These are phyloP conservation scores for Shiraia sp. DNA, from an alignment of 2,329 filamentous ascomycete species.

Conservation along the genomic window DNA sequence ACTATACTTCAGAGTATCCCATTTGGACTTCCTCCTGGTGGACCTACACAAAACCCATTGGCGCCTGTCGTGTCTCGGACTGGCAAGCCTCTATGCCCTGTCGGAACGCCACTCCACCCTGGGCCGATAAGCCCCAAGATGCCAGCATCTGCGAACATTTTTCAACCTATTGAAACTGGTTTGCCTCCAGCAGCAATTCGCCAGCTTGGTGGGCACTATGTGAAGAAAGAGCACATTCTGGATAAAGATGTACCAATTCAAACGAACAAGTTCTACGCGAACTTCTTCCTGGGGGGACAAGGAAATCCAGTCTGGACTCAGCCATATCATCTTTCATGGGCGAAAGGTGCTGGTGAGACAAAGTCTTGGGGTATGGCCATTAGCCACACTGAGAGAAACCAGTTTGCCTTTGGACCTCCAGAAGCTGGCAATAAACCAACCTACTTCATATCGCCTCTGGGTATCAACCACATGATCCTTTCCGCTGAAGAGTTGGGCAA, in stretches of 20 bases:
- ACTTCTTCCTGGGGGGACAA: constrained; percentile 78
- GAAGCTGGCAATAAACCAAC: constrained; percentile 45
- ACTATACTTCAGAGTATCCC: constrained; percentile 28
- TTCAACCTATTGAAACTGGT: constrained; percentile 47
- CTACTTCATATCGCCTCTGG: constrained; percentile 83
- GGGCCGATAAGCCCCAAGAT: constrained; percentile 23
- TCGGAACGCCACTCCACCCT: constrained; percentile 33
- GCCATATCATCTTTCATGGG: constrained; percentile 56
- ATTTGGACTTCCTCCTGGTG: constrained; percentile 36
- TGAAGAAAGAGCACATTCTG: constrained; percentile 44
- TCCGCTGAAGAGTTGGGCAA: constrained; percentile 75
- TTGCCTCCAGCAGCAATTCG: constrained; percentile 46
- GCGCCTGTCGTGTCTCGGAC: constrained; percentile 22
- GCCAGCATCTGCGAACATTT: constrained; percentile 38
- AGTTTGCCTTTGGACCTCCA: constrained; percentile 57
- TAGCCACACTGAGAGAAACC: constrained; percentile 71
- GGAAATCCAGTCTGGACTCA: constrained; percentile 71
- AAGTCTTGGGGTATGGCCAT: constrained; percentile 77
- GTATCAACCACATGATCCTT: constrained; percentile 79
- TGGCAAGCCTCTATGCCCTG: constrained; percentile 27
- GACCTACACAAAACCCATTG: constrained; percentile 32
- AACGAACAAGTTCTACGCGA: constrained; percentile 75
- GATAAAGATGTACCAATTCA: constrained; percentile 55
- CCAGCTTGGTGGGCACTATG: constrained; percentile 46
- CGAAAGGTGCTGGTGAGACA: constrained; percentile 53